Percentiles rank a stretch among this genome's conserved stretches.
Conservation (phyloP, 192 early-diverging fungal species). For the Coemansia sp. region DNA sequence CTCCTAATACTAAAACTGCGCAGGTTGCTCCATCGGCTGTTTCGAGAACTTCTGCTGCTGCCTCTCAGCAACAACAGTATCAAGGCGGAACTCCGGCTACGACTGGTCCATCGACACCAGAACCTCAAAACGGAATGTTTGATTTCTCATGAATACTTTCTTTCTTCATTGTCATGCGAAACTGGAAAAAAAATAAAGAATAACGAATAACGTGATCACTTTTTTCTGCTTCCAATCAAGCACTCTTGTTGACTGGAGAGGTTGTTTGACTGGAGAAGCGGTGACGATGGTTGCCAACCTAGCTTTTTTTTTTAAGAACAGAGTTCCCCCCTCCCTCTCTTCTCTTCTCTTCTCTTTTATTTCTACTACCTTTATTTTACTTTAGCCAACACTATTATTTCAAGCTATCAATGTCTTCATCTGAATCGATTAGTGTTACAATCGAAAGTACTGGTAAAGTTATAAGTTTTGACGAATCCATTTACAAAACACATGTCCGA, state of each 20-base stretch:
- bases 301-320: not conserved
- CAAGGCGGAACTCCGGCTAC: not conserved
- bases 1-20: not conserved
- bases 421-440: not conserved
- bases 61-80: not conserved
- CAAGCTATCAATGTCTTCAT: not conserved
- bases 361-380: not conserved
- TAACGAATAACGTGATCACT: too few species aligned
- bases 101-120: slow-evolving; percentile 1
- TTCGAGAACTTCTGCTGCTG: not conserved
- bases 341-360: not conserved
- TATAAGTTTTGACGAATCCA: not conserved
- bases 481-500: not conserved
- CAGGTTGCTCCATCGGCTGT: not conserved
- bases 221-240: not conserved
- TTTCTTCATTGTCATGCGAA: not conserved
- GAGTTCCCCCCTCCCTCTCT: not conserved
- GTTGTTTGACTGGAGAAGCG: not conserved
- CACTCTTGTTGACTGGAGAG: not conserved
- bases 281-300: not conserved
- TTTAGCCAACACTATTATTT: not conserved
- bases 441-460: not conserved
- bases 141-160: not conserved
- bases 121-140: slow-evolving; percentile 16
- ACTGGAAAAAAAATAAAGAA: too few species aligned